phyloP scores from a whole-genome alignment of 352 stramenopile genomes.

The Phytophthora boehmeriae region DNA sequence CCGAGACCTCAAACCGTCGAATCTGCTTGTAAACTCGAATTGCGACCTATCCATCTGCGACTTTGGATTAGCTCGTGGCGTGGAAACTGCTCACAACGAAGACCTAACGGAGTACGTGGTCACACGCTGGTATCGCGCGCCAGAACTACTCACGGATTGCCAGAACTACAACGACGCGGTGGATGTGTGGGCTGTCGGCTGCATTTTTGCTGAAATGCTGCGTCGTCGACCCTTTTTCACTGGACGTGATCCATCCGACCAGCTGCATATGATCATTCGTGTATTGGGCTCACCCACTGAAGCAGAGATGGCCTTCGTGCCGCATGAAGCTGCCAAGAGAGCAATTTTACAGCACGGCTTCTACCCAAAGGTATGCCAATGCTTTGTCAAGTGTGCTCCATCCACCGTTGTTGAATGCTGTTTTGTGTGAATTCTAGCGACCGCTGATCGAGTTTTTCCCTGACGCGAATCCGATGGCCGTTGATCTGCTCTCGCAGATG shows the following conservation, averaged over 20 bases:
- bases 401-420: not conserved
- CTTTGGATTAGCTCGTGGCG: conserved; percentile 92
- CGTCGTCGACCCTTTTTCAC: conserved; percentile 93
- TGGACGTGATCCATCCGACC: conserved; percentile 78
- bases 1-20: conserved; percentile 89
- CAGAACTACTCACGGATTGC: conserved; percentile 90
- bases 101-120: conserved; percentile 93
- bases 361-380: conserved; percentile 70
- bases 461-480: conserved; percentile 73
- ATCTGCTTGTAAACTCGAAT: conserved; percentile 91
- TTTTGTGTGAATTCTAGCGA: conserved; percentile 36
- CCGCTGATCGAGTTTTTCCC: conserved; percentile 86
- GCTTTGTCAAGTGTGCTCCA: not conserved
- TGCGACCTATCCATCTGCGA: conserved; percentile 92
- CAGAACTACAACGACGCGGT: conserved; percentile 97
- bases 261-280: conserved; percentile 87
- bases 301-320: conserved; percentile 97
- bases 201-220: conserved; percentile 99
- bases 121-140: conserved; percentile 92
- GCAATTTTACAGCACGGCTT: conserved; percentile 85
- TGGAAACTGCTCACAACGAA: conserved; percentile 85
- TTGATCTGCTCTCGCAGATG: conserved; percentile 92
- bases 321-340: conserved; percentile 89
- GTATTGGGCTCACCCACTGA: conserved; percentile 94
- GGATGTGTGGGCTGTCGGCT: conserved; percentile 97